These are phyloP conservation scores for Pichia insulana DNA, from an alignment of 805 yeast species.

Conservation along the genomic window DNA sequence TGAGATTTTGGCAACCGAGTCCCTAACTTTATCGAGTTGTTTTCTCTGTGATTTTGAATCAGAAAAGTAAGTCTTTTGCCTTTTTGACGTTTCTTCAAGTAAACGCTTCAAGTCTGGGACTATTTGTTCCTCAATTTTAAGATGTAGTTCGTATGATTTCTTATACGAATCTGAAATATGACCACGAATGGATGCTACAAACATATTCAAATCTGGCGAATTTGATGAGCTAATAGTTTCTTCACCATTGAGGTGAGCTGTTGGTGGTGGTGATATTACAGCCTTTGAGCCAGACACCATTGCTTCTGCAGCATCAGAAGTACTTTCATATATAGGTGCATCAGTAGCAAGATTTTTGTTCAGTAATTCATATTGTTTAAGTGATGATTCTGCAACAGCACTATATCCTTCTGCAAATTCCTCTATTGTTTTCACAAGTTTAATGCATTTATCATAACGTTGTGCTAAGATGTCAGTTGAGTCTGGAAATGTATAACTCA, in stretches of 20 bases:
- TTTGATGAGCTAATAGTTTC: not conserved
- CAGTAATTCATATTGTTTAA: conserved; percentile 21
- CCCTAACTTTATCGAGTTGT: conserved; percentile 30
- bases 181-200: conserved; percentile 20
- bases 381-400: conserved; percentile 14
- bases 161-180: conserved; percentile 26
- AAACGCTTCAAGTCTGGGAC: conserved; percentile 37
- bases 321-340: conserved; percentile 26
- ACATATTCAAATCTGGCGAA: conserved; percentile 20
- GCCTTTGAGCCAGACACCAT: conserved; percentile 5
- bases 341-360: conserved; percentile 15
- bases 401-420: conserved; percentile 22
- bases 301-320: conserved; percentile 1
- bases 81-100: conserved; percentile 32
- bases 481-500: conserved; percentile 17
- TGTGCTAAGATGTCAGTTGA: conserved; percentile 20
- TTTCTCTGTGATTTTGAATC: conserved; percentile 31
- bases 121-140: conserved; percentile 28
- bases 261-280: not conserved
- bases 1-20: conserved; percentile 25
- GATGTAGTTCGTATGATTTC: conserved; percentile 32
- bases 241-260: not conserved
- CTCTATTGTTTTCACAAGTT: conserved; percentile 20
- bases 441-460: conserved; percentile 23
- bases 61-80: conserved; percentile 32